Conservation (phyloP, 202 grass and related monocot genomes). For the Dendrocalamus latiflorus region DNA sequence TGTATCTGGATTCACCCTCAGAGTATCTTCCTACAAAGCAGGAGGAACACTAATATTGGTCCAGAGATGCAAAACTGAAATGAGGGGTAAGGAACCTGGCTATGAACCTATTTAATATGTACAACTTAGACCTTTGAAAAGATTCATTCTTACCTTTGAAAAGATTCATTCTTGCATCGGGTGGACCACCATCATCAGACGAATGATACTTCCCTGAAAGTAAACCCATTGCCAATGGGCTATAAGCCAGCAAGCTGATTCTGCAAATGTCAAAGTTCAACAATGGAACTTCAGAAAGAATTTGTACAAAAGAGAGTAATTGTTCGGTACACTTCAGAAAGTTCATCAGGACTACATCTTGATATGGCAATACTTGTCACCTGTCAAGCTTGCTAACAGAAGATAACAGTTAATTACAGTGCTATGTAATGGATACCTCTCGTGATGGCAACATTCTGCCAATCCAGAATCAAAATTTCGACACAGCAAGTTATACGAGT, state of each 20-base stretch:
- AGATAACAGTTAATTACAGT: not conserved
- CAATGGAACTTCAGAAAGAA: not conserved
- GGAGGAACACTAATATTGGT: not conserved
- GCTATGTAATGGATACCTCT: constrained; percentile 35
- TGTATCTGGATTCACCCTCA: constrained; percentile 90
- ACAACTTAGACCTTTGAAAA: constrained; percentile 21
- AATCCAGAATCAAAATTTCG: constrained; percentile 80
- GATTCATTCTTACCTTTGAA: too few relatives aligned
- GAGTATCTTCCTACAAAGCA: constrained; percentile 67
- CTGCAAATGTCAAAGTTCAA: constrained; percentile 36
- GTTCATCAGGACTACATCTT: not conserved
- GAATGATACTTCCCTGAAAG: constrained; percentile 87
- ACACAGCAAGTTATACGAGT: constrained; percentile 78
- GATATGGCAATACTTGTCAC: not conserved
- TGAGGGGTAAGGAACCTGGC: not conserved
- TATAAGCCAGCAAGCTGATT: constrained; percentile 79
- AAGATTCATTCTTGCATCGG: constrained; percentile 79
- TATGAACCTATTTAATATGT: not conserved
- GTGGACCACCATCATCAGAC: constrained; percentile 18
- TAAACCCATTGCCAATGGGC: constrained; percentile 96
- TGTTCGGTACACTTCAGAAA: not conserved
- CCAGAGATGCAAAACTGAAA: not conserved
- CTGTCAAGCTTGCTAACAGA: not conserved
- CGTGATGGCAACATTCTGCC: constrained; percentile 88
- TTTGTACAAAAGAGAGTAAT: not conserved